Conservation (phyloP, 1,284 basidiomycete species). For the Moesziomyces sp. region DNA sequence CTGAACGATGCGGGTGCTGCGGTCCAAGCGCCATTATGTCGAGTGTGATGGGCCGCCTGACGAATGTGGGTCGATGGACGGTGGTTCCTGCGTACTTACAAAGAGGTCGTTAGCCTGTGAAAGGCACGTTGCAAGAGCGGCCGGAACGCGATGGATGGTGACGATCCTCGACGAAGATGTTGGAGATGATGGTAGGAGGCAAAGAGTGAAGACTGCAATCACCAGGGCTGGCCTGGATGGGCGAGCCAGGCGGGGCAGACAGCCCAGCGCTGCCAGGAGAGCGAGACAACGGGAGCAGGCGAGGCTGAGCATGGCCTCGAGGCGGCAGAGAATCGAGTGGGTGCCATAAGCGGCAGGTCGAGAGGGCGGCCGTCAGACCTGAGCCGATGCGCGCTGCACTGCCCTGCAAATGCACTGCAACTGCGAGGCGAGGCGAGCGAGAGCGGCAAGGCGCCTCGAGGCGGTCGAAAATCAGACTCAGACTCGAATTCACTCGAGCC, state of each 20-base stretch:
- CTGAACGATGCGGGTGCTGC: neutral
- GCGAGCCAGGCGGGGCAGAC: conserved; percentile 1
- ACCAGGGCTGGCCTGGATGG: conserved; percentile 3
- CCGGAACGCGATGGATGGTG: conserved; percentile 14
- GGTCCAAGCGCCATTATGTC: neutral
- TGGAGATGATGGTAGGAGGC: conserved; percentile 30
- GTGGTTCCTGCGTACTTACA: conserved; percentile 19
- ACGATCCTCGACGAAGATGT: conserved; percentile 17
- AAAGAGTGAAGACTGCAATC: neutral
- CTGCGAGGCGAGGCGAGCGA: too few species aligned
- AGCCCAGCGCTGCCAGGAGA: neutral
- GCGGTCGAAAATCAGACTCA: too few species aligned
- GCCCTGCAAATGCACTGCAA: too few species aligned
- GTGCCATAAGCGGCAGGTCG: too few species aligned
- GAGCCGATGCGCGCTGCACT: too few species aligned
- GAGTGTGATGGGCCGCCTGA: neutral
- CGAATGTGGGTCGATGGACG: neutral
- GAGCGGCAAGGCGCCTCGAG: too few species aligned
- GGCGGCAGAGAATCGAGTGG: too few species aligned
- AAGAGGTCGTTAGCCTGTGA: conserved; percentile 37
- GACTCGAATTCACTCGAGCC: too few species aligned
- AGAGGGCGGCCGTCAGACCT: too few species aligned
- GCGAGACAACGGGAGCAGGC: neutral
- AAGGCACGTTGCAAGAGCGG: conserved; percentile 23
- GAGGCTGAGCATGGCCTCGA: conserved; percentile 1